Evolutionary conservation across 2,329 filamentous ascomycete genomes (phyloP).

Genomic region (Triangularia verruculosa): DNA sequence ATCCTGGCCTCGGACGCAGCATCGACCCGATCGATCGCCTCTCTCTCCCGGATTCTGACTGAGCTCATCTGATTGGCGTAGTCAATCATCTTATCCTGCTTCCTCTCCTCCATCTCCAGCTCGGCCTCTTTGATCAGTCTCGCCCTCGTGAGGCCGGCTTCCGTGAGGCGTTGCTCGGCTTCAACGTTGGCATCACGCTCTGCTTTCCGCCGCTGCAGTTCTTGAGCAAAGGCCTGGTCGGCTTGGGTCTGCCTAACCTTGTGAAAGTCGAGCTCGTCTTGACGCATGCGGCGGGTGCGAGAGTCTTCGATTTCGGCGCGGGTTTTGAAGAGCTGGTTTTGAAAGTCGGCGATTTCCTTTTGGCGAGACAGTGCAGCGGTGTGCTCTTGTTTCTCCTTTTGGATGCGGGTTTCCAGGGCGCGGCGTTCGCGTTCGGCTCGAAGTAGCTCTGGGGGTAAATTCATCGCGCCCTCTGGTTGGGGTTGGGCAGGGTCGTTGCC

Average conservation of each 20-base stretch:
- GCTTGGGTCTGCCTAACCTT: conserved; percentile 47
- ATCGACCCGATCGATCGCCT: conserved; percentile 50
- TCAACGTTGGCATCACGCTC: conserved; percentile 38
- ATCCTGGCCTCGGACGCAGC: conserved; percentile 45
- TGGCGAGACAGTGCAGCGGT: conserved; percentile 45
- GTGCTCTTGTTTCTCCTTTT: conserved; percentile 49
- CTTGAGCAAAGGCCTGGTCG: conserved; percentile 40
- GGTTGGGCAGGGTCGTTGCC: conserved; percentile 45
- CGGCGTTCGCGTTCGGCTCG: conserved; percentile 50
- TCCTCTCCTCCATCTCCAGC: conserved; percentile 43
- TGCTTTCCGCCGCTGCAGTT: conserved; percentile 37
- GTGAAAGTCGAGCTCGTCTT: conserved; percentile 44
- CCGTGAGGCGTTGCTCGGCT: conserved; percentile 48
- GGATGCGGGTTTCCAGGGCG: conserved; percentile 44
- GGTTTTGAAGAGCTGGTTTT: conserved; percentile 48
- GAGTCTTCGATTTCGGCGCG: conserved; percentile 52
- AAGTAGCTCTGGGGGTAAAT: conserved; percentile 50
- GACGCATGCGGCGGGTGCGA: conserved; percentile 45
- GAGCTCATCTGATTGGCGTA: conserved; percentile 48
- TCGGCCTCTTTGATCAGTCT: conserved; percentile 47
- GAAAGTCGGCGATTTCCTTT: conserved; percentile 50
- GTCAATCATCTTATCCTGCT: conserved; percentile 44
- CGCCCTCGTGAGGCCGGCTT: conserved; percentile 43
- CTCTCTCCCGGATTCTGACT: conserved; percentile 48
- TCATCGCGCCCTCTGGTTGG: conserved; percentile 52